A percentile compares a stretch with the other conserved stretches of the same genome.
Evolutionary conservation across 805 yeast genomes (phyloP).

Genomic region (Metschnikowia shivogae): DNA sequence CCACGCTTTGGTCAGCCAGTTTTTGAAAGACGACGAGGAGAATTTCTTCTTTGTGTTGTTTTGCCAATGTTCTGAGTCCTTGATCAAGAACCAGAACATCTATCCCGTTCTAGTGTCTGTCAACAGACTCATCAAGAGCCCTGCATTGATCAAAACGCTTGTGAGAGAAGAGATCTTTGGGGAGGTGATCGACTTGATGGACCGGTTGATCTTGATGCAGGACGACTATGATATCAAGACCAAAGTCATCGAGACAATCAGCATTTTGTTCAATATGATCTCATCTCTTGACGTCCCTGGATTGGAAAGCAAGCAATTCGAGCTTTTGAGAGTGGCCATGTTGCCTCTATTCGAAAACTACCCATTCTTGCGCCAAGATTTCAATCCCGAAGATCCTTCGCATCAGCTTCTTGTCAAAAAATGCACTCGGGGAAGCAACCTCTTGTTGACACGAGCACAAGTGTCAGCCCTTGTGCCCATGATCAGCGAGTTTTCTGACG

Average conservation of each 20-base stretch:
- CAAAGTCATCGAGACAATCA: slow-evolving; percentile 39
- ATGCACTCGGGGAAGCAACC: slow-evolving; percentile 34
- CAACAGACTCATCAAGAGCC: slow-evolving; percentile 50
- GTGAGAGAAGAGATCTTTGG: slow-evolving; percentile 65
- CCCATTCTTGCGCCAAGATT: slow-evolving; percentile 55
- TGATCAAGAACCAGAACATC: slow-evolving; percentile 48
- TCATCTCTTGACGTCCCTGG: slow-evolving; percentile 24
- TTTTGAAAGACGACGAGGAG: slow-evolving; percentile 53
- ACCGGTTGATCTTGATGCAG: slow-evolving; percentile 62
- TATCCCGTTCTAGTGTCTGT: slow-evolving; percentile 46
- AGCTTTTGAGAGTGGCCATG: slow-evolving; percentile 66
- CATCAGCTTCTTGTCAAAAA: slow-evolving; percentile 26
- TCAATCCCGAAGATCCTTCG: slow-evolving; percentile 25
- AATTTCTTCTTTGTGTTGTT: slow-evolving; percentile 75
- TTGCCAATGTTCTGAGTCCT: slow-evolving; percentile 77
- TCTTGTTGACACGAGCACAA: slow-evolving; percentile 44
- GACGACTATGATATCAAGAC: slow-evolving; percentile 58
- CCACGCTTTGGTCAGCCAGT: slow-evolving; percentile 38
- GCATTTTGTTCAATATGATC: slow-evolving; percentile 27
- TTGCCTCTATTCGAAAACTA: slow-evolving; percentile 55
- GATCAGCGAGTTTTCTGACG: slow-evolving; percentile 57
- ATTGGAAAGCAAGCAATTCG: slow-evolving; percentile 43
- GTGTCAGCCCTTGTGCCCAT: slow-evolving; percentile 56
- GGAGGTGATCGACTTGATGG: slow-evolving; percentile 74
- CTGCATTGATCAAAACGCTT: slow-evolving; percentile 53